A percentile compares a stretch with the other conserved stretches of the same genome.
phyloP scores from a whole-genome alignment of 768 basidiomycete genomes.

The Daedalea quercina region DNA sequence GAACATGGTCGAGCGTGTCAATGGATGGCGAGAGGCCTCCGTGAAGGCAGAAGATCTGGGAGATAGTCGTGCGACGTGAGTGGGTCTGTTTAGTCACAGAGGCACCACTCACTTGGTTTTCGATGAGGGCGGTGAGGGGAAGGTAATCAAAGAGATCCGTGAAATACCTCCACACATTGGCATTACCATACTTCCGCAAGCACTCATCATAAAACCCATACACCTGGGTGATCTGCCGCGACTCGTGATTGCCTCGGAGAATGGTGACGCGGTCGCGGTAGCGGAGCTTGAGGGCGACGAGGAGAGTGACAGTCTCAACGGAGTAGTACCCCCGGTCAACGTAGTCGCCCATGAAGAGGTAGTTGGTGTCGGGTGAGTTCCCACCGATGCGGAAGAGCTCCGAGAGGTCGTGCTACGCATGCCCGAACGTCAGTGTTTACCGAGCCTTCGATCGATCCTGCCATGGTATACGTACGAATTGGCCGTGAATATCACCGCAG shows the following conservation, averaged over 20 bases:
- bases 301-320: conserved; percentile 95
- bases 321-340: conserved; percentile 99
- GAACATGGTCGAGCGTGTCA: conserved; percentile 98
- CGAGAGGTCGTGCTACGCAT: conserved; percentile 88
- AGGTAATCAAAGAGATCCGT: conserved; percentile 98
- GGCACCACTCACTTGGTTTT: conserved; percentile 74
- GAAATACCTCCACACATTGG: conserved; percentile 99
- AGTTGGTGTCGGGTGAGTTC: conserved; percentile 98
- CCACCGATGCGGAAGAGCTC: conserved; percentile 98
- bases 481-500: conserved; percentile 98
- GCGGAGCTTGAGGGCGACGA: conserved; percentile 94
- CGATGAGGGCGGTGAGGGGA: conserved; percentile 94
- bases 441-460: conserved; percentile 11
- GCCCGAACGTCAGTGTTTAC: conserved; percentile 3
- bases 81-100: neutral
- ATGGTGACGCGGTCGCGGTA: conserved; percentile 98
- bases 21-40: conserved; percentile 98
- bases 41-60: conserved; percentile 96
- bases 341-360: conserved; percentile 99
- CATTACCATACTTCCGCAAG: conserved; percentile 98
- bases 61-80: neutral
- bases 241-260: conserved; percentile 97
- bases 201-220: conserved; percentile 99
- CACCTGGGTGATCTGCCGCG: conserved; percentile 98
- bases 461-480: conserved; percentile 78